These are phyloP conservation scores for Akanthomyces lecanii DNA, from an alignment of 2,329 filamentous ascomycete genomes.

Conservation along the genomic window DNA sequence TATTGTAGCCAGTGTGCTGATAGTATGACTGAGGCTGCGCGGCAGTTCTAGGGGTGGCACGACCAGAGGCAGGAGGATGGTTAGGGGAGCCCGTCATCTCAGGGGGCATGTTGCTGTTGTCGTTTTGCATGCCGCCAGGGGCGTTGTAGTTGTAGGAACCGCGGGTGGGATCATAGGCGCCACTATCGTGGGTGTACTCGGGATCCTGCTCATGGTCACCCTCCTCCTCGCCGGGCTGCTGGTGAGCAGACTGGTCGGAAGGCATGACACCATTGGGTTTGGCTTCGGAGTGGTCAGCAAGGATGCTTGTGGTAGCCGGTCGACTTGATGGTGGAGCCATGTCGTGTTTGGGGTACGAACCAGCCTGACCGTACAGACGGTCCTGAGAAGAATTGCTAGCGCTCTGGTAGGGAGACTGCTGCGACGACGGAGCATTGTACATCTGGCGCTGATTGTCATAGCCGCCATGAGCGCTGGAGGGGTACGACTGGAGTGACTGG, in stretches of 20 bases:
- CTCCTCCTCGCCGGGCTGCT: conserved; percentile 59
- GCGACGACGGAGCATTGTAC: conserved; percentile 67
- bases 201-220: conserved; percentile 71
- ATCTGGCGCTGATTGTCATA: conserved; percentile 77
- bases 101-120: conserved; percentile 70
- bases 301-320: conserved; percentile 52
- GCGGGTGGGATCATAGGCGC: conserved; percentile 68
- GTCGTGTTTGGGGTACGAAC: conserved; percentile 73
- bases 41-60: conserved; percentile 79
- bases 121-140: conserved; percentile 60
- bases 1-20: conserved; percentile 66
- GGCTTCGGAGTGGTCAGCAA: conserved; percentile 59
- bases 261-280: conserved; percentile 67
- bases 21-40: conserved; percentile 71
- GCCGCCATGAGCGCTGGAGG: conserved; percentile 53
- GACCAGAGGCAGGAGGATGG: conserved; percentile 75
- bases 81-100: conserved; percentile 79
- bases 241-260: conserved; percentile 44
- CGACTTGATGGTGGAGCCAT: conserved; percentile 78
- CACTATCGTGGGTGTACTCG: conserved; percentile 84
- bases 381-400: conserved; percentile 57
- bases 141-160: conserved; percentile 74
- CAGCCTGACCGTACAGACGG: conserved; percentile 63
- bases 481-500: conserved; percentile 76
- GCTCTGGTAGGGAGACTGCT: conserved; percentile 68